These are phyloP conservation scores for Endocalyx cinctus DNA, from an alignment of 2,329 filamentous ascomycete genomes.

Conservation along the genomic window DNA sequence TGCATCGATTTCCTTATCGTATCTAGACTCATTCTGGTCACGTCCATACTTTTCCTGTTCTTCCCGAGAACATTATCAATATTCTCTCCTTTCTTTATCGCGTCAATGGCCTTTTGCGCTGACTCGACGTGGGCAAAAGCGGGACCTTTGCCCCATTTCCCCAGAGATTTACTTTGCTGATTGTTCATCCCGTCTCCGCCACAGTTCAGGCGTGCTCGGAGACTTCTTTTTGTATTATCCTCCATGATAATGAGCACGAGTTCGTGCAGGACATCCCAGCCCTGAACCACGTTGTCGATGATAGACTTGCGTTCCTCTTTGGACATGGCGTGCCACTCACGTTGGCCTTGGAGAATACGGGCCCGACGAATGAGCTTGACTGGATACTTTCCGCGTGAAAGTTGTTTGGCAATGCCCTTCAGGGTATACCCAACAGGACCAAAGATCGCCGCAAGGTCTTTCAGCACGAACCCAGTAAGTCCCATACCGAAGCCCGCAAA, in stretches of 20 bases:
- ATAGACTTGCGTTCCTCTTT: constrained; percentile 25
- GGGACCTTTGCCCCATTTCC: constrained; percentile 35
- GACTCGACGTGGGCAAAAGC: constrained; percentile 46
- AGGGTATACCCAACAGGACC: constrained; percentile 59
- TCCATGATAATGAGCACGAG: constrained; percentile 35
- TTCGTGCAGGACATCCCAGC: constrained; percentile 38
- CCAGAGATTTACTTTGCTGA: constrained; percentile 29
- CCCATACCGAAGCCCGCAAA: constrained; percentile 54
- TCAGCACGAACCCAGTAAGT: constrained; percentile 58
- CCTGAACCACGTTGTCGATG: constrained; percentile 30
- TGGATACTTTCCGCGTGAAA: constrained; percentile 48
- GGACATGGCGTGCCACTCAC: constrained; percentile 34
- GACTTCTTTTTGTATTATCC: constrained; percentile 20
- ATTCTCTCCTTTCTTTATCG: constrained; percentile 39
- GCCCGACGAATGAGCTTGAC: constrained; percentile 50
- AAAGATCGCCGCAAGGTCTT: constrained; percentile 57
- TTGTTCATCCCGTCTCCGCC: constrained; percentile 27
- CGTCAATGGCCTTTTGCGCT: constrained; percentile 41
- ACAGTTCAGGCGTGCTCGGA: constrained; percentile 7
- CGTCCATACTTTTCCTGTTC: constrained; percentile 4
- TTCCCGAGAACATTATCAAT: constrained; percentile 27
- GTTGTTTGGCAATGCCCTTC: constrained; percentile 60
- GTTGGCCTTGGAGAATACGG: constrained; percentile 54
- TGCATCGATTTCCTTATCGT: constrained; percentile 1
- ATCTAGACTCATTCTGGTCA: constrained; percentile 2